Percentiles rank a stretch among this genome's conserved stretches.
phyloP scores from a whole-genome alignment of 768 basidiomycete genomes.

The Mycena leptocephala region DNA sequence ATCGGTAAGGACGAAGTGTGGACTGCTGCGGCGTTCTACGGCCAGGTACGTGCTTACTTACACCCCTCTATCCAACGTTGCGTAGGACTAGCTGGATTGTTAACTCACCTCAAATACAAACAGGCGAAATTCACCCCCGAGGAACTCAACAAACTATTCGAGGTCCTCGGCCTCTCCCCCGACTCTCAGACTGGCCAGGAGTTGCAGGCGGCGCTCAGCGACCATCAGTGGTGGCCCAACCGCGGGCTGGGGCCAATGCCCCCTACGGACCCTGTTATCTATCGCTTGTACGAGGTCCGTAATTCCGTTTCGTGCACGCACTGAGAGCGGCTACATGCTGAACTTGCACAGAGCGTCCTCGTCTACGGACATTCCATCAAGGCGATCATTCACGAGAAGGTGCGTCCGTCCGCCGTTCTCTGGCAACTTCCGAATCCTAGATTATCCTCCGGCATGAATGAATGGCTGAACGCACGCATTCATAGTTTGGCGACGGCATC shows the following conservation, averaged over 20 bases:
- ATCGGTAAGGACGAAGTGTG: slow-evolving; percentile 86
- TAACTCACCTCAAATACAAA: background rate
- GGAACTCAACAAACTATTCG: slow-evolving; percentile 70
- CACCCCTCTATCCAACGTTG: no score
- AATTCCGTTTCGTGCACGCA: background rate
- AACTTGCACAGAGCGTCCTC: slow-evolving; percentile 68
- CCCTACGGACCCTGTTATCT: slow-evolving; percentile 86
- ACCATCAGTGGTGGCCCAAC: slow-evolving; percentile 84
- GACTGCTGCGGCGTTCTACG: slow-evolving; percentile 88
- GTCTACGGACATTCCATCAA: slow-evolving; percentile 90
- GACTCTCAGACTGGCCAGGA: no score
- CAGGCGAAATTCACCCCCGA: slow-evolving; percentile 82
- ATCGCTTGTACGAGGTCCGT: slow-evolving; percentile 84
- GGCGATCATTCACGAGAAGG: slow-evolving; percentile 87
- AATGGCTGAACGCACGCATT: background rate
- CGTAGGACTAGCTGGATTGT: no score
- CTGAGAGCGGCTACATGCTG: background rate
- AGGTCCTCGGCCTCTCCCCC: slow-evolving; percentile 67
- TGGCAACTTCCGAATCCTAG: no score
- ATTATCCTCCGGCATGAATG: background rate
- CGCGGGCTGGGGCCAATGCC: slow-evolving; percentile 81
- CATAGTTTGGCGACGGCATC: slow-evolving; percentile 89
- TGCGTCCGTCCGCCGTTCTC: slow-evolving; percentile 36
- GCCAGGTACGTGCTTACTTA: slow-evolving; percentile 75
- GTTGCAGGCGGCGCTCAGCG: slow-evolving; percentile 68